Evolutionary conservation across 768 basidiomycete species (phyloP), one percentile per base, ranked within the genome.

Genomic region (Lyophyllum shimeji): DNA sequence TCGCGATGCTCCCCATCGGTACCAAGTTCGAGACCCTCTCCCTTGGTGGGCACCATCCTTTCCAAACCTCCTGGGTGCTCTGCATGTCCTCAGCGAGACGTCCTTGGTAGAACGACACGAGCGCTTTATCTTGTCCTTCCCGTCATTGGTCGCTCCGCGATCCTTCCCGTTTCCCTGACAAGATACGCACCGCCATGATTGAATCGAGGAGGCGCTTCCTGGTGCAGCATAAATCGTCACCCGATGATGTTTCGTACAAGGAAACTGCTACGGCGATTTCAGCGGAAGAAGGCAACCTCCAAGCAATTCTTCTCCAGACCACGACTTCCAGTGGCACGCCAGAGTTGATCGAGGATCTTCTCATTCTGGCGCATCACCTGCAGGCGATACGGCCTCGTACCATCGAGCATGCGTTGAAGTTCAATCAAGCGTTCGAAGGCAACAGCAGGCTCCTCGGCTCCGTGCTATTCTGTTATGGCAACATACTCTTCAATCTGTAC

Each of bases 1-100:
- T 71, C n/a, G 62, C 68, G 5, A 46, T 69, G 46, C 62, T 71
- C 11, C 70, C 70, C 0, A 60, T 53, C 15, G 68, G 70, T 1
- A 60, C 63, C 15, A 53, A 44, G n/a, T 44, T 48, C 3, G 17
- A 57, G 46, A 58, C 27, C 46, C 67, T 7, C 11, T 2, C 1
- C 20, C 46, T 45, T 58, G 53, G 62, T 52, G 56, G 56, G 58
- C 58, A 24, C 50, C 47, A 0, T 17, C 27, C 25, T 17, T 67
- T 2, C 18, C 27, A 9, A 55, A 57, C 17, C 20, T 50, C 1
- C 6, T 37, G 23, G 52, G 46, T 2, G 59, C 63, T 0, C 45
- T 64, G 8, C 29, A 40, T 0, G 50, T 52, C 4, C 55, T 65
- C 12, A 48, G 44, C 8, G 33, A 53, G 1, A 43, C 53, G 1